Evolutionary conservation across 2,329 filamentous ascomycete genomes (phyloP).

Genomic region (Pseudocercospora macadamiae): DNA sequence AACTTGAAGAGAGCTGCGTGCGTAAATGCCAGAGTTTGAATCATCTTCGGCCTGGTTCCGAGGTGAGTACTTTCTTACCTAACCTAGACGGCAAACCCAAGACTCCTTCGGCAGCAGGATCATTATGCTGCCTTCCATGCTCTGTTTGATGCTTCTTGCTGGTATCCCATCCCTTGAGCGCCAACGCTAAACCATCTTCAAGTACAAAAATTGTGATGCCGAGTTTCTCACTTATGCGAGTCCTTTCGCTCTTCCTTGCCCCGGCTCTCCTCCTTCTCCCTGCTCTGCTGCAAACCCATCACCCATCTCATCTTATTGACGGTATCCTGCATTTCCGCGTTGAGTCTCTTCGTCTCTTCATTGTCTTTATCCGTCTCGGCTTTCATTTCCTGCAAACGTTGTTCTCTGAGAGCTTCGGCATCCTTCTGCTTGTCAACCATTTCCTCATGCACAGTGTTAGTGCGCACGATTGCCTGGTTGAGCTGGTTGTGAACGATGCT

Average conservation of each 20-base stretch:
- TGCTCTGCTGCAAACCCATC: conserved; percentile 63
- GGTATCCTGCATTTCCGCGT: conserved; percentile 63
- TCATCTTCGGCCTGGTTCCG: no score
- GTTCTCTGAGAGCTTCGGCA: conserved; percentile 56
- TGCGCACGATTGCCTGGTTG: conserved; percentile 66
- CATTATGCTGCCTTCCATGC: no score
- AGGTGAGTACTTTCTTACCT: no score
- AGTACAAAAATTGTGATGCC: no score
- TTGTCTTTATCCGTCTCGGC: conserved; percentile 57
- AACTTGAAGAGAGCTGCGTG: no score
- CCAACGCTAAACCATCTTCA: no score
- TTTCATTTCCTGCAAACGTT: background rate
- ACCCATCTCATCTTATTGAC: conserved; percentile 74
- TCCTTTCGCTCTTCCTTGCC: background rate
- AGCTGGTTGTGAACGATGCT: conserved; percentile 74
- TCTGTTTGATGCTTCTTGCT: no score
- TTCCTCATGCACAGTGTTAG: conserved; percentile 63
- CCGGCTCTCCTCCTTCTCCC: conserved; percentile 11
- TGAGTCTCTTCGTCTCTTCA: conserved; percentile 58
- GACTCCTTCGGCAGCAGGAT: no score
- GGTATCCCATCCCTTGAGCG: no score
- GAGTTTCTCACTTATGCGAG: no score
- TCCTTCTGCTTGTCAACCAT: conserved; percentile 63
- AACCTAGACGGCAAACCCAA: no score
- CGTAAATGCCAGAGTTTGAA: no score